These are phyloP conservation scores for Kandelia obovata DNA, from an alignment of 345 rosid species.

Conservation along the genomic window DNA sequence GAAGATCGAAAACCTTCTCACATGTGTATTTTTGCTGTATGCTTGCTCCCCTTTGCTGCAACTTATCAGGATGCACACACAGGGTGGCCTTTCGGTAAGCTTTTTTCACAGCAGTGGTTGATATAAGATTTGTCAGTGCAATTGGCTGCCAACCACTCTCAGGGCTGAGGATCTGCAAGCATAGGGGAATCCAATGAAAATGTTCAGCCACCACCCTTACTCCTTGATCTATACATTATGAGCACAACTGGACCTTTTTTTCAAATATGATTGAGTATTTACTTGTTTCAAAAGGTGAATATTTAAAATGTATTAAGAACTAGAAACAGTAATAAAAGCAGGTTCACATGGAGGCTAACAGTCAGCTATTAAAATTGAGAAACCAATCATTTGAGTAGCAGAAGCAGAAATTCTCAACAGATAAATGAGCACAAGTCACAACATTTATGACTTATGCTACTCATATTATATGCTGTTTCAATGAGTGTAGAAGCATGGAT, in stretches of 20 bases:
- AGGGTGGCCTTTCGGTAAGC: conserved; percentile 91
- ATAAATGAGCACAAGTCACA: too few species aligned
- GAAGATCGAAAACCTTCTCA: conserved; percentile 94
- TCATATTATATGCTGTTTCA: not conserved
- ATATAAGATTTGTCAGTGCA: conserved; percentile 68
- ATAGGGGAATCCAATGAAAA: not conserved
- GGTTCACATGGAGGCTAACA: too few species aligned
- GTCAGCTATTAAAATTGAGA: too few species aligned
- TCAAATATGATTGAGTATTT: too few species aligned
- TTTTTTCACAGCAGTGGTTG: conserved; percentile 74
- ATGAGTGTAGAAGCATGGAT: not conserved
- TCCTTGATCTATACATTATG: not conserved
- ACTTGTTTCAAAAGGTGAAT: too few species aligned
- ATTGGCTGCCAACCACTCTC: conserved; percentile 94
- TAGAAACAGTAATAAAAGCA: too few species aligned
- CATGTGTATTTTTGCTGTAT: conserved; percentile 82
- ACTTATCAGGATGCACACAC: conserved; percentile 85
- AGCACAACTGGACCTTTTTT: not conserved
- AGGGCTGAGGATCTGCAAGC: conserved; percentile 75
- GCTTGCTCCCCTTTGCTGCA: conserved; percentile 95
- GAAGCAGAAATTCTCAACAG: too few species aligned
- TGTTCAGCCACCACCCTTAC: not conserved
- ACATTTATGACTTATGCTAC: too few species aligned
- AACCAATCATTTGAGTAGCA: too few species aligned
- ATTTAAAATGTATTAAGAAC: too few species aligned